These are phyloP conservation scores for Lyophyllum decastes DNA, from an alignment of 768 basidiomycete species.

Conservation along the genomic window DNA sequence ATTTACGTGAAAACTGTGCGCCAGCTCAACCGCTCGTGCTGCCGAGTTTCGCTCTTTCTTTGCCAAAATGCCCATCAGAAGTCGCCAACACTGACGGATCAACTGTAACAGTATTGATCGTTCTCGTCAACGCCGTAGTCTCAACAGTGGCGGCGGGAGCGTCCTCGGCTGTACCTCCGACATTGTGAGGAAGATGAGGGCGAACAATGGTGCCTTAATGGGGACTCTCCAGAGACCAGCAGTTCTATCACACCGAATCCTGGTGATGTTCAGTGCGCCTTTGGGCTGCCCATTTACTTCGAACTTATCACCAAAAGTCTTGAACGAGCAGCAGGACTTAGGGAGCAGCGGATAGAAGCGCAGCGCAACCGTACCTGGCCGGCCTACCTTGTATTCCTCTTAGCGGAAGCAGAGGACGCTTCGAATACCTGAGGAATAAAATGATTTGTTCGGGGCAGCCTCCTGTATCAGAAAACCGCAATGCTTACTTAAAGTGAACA, in stretches of 20 bases:
- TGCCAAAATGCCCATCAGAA: slow-evolving; percentile 42
- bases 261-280: slow-evolving; percentile 56
- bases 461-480: background rate
- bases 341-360: background rate
- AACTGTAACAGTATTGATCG: slow-evolving; percentile 54
- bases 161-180: slow-evolving; percentile 21
- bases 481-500: slow-evolving; percentile 61
- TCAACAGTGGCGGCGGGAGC: slow-evolving; percentile 46
- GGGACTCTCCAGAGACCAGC: slow-evolving; percentile 27
- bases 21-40: too few species aligned
- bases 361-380: slow-evolving; percentile 55
- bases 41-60: slow-evolving; percentile 23
- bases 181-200: background rate
- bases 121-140: slow-evolving; percentile 57
- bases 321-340: background rate
- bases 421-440: slow-evolving; percentile 47
- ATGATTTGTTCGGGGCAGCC: background rate
- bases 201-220: background rate
- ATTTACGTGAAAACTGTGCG: too few species aligned
- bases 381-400: slow-evolving; percentile 75
- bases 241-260: slow-evolving; percentile 56
- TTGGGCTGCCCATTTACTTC: slow-evolving; percentile 67
- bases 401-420: slow-evolving; percentile 58
- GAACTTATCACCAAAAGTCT: slow-evolving; percentile 66
- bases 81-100: slow-evolving; percentile 54